Evolutionary conservation across 2,329 filamentous ascomycete species (phyloP).

Genomic region (Incumbomyces delicatus): DNA sequence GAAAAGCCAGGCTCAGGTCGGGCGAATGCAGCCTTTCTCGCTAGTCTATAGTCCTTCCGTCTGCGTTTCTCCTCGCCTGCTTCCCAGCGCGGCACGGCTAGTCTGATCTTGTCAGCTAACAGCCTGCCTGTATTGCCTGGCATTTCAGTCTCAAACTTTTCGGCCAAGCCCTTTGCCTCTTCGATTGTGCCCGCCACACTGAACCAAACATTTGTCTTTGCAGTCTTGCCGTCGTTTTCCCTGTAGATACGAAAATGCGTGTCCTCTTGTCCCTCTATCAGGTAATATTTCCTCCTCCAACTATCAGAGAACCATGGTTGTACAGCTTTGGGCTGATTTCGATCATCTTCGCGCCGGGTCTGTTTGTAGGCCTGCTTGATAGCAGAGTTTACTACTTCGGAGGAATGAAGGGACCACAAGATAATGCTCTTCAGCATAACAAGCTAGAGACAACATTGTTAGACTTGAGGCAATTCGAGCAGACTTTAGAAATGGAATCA

Average conservation of each 20-base stretch:
- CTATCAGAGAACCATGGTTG: slow-evolving; percentile 86
- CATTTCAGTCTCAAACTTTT: slow-evolving; percentile 70
- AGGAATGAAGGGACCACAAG: slow-evolving; percentile 81
- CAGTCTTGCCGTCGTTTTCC: slow-evolving; percentile 69
- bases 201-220: slow-evolving; percentile 75
- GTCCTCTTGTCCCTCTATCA: slow-evolving; percentile 89
- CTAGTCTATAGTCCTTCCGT: slow-evolving; percentile 80
- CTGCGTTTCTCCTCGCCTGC: slow-evolving; percentile 93
- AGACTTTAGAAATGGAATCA: background rate
- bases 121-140: slow-evolving; percentile 65
- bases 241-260: slow-evolving; percentile 89
- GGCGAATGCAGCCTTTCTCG: slow-evolving; percentile 76
- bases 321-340: slow-evolving; percentile 79
- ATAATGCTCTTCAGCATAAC: slow-evolving; percentile 72
- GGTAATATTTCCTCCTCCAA: slow-evolving; percentile 83
- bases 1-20: slow-evolving; percentile 84
- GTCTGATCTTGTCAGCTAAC: slow-evolving; percentile 65
- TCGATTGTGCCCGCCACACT: slow-evolving; percentile 86
- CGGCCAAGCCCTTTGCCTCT: slow-evolving; percentile 64
- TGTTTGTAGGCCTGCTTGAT: slow-evolving; percentile 87
- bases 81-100: slow-evolving; percentile 81
- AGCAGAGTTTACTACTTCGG: slow-evolving; percentile 67
- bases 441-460: slow-evolving; percentile 46
- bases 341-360: slow-evolving; percentile 63
- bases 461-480: slow-evolving; percentile 2